Evolutionary conservation across 257 asterid genomes (phyloP).

Genomic region (Nicotiana tabacum): DNA sequence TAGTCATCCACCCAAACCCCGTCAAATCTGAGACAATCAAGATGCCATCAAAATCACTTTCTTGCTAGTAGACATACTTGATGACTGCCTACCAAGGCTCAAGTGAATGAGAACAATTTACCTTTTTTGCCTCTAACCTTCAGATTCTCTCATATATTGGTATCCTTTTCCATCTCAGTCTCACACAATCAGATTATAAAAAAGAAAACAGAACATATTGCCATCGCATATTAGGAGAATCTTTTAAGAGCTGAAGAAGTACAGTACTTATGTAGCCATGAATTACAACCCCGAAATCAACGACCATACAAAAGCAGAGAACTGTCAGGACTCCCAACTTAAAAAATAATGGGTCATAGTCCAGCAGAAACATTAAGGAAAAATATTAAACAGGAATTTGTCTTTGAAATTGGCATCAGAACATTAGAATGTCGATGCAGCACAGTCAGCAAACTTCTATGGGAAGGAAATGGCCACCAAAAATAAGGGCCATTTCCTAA

Average conservation of each 20-base stretch:
- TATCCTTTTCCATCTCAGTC: neutral
- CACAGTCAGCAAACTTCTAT: neutral
- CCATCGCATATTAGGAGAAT: neutral
- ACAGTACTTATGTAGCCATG: neutral
- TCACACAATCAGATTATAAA: neutral
- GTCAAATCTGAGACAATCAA: too few species aligned
- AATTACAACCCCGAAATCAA: neutral
- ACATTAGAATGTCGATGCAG: neutral
- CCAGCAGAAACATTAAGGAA: neutral
- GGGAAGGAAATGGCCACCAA: neutral
- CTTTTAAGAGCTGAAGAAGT: neutral
- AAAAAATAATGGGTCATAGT: neutral
- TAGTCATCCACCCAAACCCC: too few species aligned
- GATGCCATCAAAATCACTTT: too few species aligned
- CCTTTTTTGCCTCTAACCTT: neutral
- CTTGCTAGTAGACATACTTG: too few species aligned
- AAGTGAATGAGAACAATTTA: neutral
- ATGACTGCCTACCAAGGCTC: neutral
- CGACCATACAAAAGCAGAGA: neutral
- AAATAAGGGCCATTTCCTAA: conserved; percentile 1
- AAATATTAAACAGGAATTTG: neutral
- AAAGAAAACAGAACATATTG: neutral
- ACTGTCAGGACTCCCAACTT: conserved; percentile 2
- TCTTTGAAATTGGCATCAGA: neutral
- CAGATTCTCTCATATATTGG: neutral